Evolutionary conservation across 805 yeast genomes (phyloP).

Genomic region (Ogataea zsoltii): DNA sequence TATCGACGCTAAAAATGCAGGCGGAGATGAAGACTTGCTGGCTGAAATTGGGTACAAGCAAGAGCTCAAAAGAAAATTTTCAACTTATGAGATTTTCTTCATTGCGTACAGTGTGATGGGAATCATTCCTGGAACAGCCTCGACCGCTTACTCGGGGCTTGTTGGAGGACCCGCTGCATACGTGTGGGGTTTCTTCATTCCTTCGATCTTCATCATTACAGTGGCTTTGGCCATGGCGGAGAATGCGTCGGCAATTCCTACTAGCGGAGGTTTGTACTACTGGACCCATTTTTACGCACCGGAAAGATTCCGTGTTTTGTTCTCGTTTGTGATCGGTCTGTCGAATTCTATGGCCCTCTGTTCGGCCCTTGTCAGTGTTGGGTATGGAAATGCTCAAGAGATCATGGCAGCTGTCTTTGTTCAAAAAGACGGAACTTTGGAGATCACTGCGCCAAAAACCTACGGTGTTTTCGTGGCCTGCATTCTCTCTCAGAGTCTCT

Average conservation of each 20-base stretch:
- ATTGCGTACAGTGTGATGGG: constrained; percentile 79
- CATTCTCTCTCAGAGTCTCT: constrained; percentile 48
- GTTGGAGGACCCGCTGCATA: constrained; percentile 64
- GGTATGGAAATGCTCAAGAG: constrained; percentile 66
- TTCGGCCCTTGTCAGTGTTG: constrained; percentile 66
- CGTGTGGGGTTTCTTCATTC: constrained; percentile 72
- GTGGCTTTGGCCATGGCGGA: constrained; percentile 68
- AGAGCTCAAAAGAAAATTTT: constrained; percentile 60
- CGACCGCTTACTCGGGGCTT: constrained; percentile 52
- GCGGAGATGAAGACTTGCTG: constrained; percentile 37
- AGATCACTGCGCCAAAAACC: constrained; percentile 49
- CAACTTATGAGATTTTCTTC: constrained; percentile 65
- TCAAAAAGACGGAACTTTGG: constrained; percentile 53
- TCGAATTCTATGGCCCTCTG: constrained; percentile 66
- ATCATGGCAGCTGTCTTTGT: constrained; percentile 56
- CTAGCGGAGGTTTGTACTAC: constrained; percentile 72
- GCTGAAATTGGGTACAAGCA: constrained; percentile 70
- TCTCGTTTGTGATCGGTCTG: constrained; percentile 65
- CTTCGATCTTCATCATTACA: constrained; percentile 53
- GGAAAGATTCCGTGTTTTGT: constrained; percentile 45
- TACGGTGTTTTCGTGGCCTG: constrained; percentile 71
- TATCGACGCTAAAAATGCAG: constrained; percentile 29
- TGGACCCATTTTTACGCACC: constrained; percentile 73
- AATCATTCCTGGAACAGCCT: constrained; percentile 61
- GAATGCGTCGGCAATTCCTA: constrained; percentile 64